These are phyloP conservation scores for Lasiodiplodia hormozganensis DNA, from an alignment of 2,329 filamentous ascomycete species.

Conservation along the genomic window DNA sequence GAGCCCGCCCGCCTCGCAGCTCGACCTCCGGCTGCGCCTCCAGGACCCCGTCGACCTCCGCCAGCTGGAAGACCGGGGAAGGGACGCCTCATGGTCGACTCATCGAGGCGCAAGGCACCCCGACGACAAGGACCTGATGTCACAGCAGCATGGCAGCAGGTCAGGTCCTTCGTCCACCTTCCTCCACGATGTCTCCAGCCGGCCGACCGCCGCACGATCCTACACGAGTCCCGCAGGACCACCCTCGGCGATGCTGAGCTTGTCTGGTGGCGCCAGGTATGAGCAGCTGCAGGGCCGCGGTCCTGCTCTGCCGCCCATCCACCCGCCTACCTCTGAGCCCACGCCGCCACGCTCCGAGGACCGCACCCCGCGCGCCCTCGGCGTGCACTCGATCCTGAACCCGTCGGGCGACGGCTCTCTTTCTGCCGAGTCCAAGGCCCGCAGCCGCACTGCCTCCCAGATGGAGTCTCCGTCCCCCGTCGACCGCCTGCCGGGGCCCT, in stretches of 20 bases:
- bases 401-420: constrained; percentile 43
- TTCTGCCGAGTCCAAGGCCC: constrained; percentile 39
- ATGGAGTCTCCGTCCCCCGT: constrained; percentile 51
- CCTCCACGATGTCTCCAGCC: constrained; percentile 22
- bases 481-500: constrained; percentile 42
- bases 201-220: constrained; percentile 15
- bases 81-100: constrained; percentile 42
- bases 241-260: constrained; percentile 20
- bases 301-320: constrained; percentile 27
- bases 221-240: constrained; percentile 16
- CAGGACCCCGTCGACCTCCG: constrained; percentile 39
- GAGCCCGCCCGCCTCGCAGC: constrained; percentile 32
- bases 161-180: constrained; percentile 30
- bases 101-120: constrained; percentile 24
- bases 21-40: constrained; percentile 37
- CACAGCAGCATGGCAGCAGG: constrained; percentile 30
- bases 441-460: constrained; percentile 52
- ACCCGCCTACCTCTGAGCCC: constrained; percentile 20
- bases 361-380: constrained; percentile 45
- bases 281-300: constrained; percentile 15
- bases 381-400: constrained; percentile 56
- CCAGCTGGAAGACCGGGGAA: constrained; percentile 31
- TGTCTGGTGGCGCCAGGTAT: constrained; percentile 30
- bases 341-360: constrained; percentile 36
- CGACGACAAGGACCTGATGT: constrained; percentile 31